Conservation (phyloP, 2,329 filamentous ascomycete genomes). For the Talaromyces piceae region DNA sequence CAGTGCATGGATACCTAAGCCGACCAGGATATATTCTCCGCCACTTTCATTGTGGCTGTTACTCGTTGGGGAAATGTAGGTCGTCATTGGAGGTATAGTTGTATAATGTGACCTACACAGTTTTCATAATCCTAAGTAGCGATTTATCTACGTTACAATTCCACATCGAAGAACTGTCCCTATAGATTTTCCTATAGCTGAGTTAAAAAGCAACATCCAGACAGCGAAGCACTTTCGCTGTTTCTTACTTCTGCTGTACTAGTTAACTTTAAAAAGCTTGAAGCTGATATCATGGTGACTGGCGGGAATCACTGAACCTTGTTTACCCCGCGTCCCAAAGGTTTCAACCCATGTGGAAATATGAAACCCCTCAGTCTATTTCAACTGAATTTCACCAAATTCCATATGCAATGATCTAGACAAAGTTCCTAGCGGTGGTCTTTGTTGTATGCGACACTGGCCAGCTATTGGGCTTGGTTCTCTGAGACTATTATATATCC, state of each 20-base stretch:
- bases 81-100: too few relatives aligned
- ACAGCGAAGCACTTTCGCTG: neutral
- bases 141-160: too few relatives aligned
- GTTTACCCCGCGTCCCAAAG: neutral
- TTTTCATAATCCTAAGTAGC: too few relatives aligned
- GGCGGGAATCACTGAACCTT: neutral
- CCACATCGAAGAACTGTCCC: too few relatives aligned
- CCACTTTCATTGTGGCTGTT: too few relatives aligned
- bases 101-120: too few relatives aligned
- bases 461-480: neutral
- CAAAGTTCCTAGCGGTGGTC: neutral
- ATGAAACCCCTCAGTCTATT: neutral
- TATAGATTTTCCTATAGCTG: too few relatives aligned
- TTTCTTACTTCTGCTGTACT: neutral
- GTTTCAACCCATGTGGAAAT: neutral
- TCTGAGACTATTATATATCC: neutral
- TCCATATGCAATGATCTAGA: neutral
- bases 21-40: too few relatives aligned
- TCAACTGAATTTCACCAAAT: neutral
- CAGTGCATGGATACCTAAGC: too few relatives aligned
- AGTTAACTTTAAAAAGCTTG: neutral
- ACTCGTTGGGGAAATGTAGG: too few relatives aligned
- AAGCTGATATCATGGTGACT: neutral
- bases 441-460: neutral
- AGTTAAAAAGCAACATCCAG: too few relatives aligned